Evolutionary conservation across 805 yeast genomes (phyloP).

Genomic region (Zygosaccharomyces bailii): DNA sequence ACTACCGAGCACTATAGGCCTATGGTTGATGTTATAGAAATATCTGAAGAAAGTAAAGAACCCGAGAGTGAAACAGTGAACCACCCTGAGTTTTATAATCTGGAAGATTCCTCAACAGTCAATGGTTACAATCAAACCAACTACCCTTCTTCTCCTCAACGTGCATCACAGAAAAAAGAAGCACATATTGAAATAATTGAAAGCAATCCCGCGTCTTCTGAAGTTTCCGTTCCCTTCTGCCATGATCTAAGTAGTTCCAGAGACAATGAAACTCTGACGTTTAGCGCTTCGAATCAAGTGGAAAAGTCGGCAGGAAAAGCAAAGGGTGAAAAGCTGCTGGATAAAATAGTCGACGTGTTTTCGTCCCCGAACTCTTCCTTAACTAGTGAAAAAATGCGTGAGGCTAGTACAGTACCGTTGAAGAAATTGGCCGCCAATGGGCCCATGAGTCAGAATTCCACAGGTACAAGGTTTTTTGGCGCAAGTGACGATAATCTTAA

Average conservation of each 20-base stretch:
- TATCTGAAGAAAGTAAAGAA: conserved; percentile 10
- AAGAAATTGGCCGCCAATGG: conserved; percentile 11
- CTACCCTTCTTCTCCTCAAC: conserved; percentile 21
- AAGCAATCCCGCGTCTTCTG: conserved; percentile 16
- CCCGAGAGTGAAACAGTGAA: not conserved
- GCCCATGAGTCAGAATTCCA: not conserved
- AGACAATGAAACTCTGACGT: conserved; percentile 1
- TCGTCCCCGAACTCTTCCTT: conserved; percentile 10
- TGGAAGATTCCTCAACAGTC: conserved; percentile 3
- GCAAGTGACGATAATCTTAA: not conserved
- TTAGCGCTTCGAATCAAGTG: not conserved
- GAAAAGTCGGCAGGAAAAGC: not conserved
- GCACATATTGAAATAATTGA: conserved; percentile 1
- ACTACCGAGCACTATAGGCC: no score
- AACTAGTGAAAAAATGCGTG: not conserved
- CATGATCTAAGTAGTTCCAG: conserved; percentile 21
- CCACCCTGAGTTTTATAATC: conserved; percentile 9
- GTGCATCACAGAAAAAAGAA: not conserved
- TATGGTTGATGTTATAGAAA: conserved; percentile 14
- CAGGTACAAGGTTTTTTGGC: not conserved
- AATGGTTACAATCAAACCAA: not conserved
- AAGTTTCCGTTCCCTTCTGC: conserved; percentile 24
- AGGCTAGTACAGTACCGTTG: not conserved
- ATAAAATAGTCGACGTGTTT: conserved; percentile 19
- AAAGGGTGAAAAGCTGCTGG: conserved; percentile 14